Conservation (phyloP, 495 filamentous ascomycete species). For the Talaromyces trachyspermus region DNA sequence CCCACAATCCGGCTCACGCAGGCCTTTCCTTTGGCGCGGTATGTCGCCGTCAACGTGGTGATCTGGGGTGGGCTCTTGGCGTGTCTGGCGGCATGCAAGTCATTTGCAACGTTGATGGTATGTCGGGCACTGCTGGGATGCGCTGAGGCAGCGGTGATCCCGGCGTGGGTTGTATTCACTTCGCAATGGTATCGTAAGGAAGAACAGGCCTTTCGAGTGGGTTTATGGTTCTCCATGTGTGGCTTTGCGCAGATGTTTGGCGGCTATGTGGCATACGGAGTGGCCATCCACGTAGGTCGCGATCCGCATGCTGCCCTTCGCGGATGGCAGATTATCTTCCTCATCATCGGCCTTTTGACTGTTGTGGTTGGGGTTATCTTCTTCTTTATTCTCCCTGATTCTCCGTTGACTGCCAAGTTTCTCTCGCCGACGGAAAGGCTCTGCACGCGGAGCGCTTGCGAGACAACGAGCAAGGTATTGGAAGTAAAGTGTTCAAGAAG, state of each 20-base stretch:
- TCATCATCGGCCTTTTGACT: conserved; percentile 51
- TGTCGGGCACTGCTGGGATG: conserved; percentile 52
- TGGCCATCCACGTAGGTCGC: conserved; percentile 31
- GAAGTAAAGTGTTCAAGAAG: conserved; percentile 52
- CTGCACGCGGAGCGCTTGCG: conserved; percentile 48
- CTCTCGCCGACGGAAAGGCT: conserved; percentile 46
- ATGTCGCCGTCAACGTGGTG: conserved; percentile 40
- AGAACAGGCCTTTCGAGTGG: conserved; percentile 42
- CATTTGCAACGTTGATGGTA: conserved; percentile 30
- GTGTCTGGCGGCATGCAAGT: conserved; percentile 40
- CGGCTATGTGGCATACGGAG: conserved; percentile 49
- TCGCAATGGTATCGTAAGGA: conserved; percentile 46
- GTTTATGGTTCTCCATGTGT: conserved; percentile 48
- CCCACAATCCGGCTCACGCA: conserved; percentile 39
- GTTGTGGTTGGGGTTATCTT: conserved; percentile 43
- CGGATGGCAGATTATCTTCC: conserved; percentile 57
- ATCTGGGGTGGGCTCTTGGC: conserved; percentile 51
- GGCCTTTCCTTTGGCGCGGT: conserved; percentile 42
- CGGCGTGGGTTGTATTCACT: conserved; percentile 38
- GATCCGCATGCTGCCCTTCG: too few species aligned
- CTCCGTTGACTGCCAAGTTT: conserved; percentile 50
- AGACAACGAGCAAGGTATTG: conserved; percentile 50
- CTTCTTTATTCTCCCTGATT: conserved; percentile 52
- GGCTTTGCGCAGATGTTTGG: conserved; percentile 47
- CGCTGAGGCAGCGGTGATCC: conserved; percentile 53